Evolutionary conservation across 805 yeast species (phyloP).

Genomic region (Sungouiozyma intestinalis): DNA sequence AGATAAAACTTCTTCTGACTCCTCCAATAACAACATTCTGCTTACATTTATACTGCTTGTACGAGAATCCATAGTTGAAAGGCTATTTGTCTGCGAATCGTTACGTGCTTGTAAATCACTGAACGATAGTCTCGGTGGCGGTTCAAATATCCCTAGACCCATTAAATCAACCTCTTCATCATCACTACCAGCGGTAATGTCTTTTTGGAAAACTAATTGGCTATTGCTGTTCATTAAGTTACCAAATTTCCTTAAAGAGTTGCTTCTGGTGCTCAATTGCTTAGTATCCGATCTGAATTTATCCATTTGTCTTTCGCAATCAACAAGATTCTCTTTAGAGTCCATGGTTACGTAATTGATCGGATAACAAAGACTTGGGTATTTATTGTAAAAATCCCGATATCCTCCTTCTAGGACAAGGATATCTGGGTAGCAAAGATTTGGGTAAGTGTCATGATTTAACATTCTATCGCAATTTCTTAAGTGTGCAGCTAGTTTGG

Average conservation of each 20-base stretch:
- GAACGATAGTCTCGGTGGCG: constrained; percentile 22
- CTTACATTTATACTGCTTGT: constrained; percentile 15
- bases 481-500: constrained; percentile 78
- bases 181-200: not conserved
- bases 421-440: constrained; percentile 77
- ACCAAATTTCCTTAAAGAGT: constrained; percentile 21
- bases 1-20: constrained; percentile 6
- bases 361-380: constrained; percentile 55
- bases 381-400: constrained; percentile 56
- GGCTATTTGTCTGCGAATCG: constrained; percentile 7
- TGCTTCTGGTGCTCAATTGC: constrained; percentile 26
- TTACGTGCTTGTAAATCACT: constrained; percentile 4
- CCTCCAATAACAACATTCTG: constrained; percentile 14
- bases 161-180: not conserved
- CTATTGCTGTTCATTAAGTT: not conserved
- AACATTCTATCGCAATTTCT: constrained; percentile 71
- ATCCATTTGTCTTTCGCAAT: constrained; percentile 43
- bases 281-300: constrained; percentile 40
- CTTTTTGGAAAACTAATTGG: not conserved
- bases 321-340: constrained; percentile 25
- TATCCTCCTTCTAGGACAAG: constrained; percentile 89
- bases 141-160: constrained; percentile 9
- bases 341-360: constrained; percentile 80
- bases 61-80: constrained; percentile 7
- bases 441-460: constrained; percentile 70